These are phyloP conservation scores for Boletus barrowsii DNA, from an alignment of 768 basidiomycete genomes.

Conservation along the genomic window DNA sequence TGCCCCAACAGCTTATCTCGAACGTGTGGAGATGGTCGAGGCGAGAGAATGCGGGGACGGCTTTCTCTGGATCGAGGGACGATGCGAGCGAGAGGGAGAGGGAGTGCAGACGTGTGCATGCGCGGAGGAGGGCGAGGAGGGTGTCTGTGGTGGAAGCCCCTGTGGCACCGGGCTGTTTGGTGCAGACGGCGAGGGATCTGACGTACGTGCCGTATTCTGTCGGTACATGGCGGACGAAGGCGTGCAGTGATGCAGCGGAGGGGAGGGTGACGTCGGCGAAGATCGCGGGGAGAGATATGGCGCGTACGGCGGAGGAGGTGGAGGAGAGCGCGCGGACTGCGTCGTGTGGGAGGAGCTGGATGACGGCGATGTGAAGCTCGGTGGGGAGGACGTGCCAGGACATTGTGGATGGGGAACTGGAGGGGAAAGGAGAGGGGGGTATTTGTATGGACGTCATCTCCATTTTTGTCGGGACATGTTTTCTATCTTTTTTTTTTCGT, in stretches of 20 bases:
- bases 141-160: slow-evolving; percentile 41
- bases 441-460: slow-evolving; percentile 8
- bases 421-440: neutral
- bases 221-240: slow-evolving; percentile 59
- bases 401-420: slow-evolving; percentile 3
- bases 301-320: slow-evolving; percentile 49
- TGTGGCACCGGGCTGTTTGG: slow-evolving; percentile 35
- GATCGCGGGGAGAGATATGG: slow-evolving; percentile 52
- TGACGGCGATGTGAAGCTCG: slow-evolving; percentile 62
- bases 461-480: slow-evolving; percentile 17
- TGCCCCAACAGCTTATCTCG: slow-evolving; percentile 25
- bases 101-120: slow-evolving; percentile 42
- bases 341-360: slow-evolving; percentile 44
- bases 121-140: slow-evolving; percentile 48
- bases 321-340: slow-evolving; percentile 48
- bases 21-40: slow-evolving; percentile 18
- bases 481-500: slow-evolving; percentile 1
- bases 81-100: slow-evolving; percentile 29
- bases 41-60: slow-evolving; percentile 23
- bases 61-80: slow-evolving; percentile 16
- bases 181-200: slow-evolving; percentile 45
- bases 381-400: slow-evolving; percentile 59
- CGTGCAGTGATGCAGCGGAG: slow-evolving; percentile 42
- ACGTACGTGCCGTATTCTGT: slow-evolving; percentile 50
- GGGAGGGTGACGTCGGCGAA: slow-evolving; percentile 58